Conservation (phyloP, 129 eudicot species). For the Smallanthus sonchifolius region DNA sequence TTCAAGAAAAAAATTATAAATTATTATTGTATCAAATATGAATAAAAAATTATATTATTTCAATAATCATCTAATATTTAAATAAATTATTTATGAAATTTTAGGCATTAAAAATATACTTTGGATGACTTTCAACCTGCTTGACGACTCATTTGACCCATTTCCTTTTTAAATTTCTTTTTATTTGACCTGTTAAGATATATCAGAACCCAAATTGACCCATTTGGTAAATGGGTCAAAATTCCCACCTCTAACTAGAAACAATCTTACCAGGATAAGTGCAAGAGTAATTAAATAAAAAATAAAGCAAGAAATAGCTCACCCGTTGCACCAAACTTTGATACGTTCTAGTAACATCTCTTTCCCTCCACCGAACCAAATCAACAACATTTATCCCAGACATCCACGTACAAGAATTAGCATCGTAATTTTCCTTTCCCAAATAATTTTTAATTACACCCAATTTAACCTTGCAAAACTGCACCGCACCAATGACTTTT, state of each 20-base stretch:
- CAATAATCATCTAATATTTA: background rate
- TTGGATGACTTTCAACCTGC: background rate
- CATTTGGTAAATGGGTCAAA: background rate
- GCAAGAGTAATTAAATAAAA: background rate
- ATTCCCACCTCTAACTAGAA: background rate
- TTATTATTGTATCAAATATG: background rate
- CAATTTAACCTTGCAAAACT: slow-evolving; percentile 56
- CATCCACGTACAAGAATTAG: slow-evolving; percentile 81
- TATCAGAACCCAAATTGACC: background rate
- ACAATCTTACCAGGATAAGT: background rate
- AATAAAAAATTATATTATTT: background rate
- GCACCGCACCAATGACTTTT: slow-evolving; percentile 78
- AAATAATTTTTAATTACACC: slow-evolving; percentile 49
- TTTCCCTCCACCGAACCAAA: slow-evolving; percentile 75
- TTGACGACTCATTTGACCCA: background rate
- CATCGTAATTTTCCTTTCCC: slow-evolving; percentile 38
- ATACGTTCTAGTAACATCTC: slow-evolving; percentile 45
- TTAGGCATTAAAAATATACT: background rate
- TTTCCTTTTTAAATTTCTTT: background rate
- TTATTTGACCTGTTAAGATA: background rate
- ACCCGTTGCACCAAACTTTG: slow-evolving; percentile 63
- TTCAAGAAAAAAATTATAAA: background rate
- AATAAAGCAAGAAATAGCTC: slow-evolving; percentile 25
- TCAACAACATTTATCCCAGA: slow-evolving; percentile 83
- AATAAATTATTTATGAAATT: background rate